Percentiles rank a stretch among this genome's conserved stretches.
phyloP scores from a whole-genome alignment of 169 alveolate species.

The Ichthyophthirius multifiliis region DNA sequence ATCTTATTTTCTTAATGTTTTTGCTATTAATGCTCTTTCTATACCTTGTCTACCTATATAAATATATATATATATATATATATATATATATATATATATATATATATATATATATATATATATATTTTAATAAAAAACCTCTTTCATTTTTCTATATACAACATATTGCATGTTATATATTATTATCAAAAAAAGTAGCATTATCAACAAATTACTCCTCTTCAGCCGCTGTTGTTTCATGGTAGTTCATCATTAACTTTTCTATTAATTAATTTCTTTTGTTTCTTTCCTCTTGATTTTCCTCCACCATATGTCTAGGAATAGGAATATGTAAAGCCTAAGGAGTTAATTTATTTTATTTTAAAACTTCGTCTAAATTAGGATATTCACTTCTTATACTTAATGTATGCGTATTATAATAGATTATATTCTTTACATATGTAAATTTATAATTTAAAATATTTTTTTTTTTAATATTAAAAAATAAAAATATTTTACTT shows the following conservation, averaged over 20 bases:
- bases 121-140: conserved; percentile 27
- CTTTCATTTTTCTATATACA: conserved; percentile 64
- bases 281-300: conserved; percentile 38
- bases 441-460: conserved; percentile 20
- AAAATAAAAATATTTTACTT: conserved; percentile 35
- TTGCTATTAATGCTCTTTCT: conserved; percentile 35
- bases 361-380: conserved; percentile 40
- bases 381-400: conserved; percentile 39
- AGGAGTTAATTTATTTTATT: conserved; percentile 69
- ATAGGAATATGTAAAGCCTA: conserved; percentile 65
- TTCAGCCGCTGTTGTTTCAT: conserved; percentile 62
- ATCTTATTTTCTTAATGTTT: conserved; percentile 22
- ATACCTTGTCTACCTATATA: conserved; percentile 42
- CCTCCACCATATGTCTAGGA: conserved; percentile 74
- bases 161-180: conserved; percentile 56
- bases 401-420: conserved; percentile 62
- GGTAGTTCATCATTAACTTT: conserved; percentile 50
- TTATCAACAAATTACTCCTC: conserved; percentile 60
- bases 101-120: too few species aligned
- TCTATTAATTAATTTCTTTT: conserved; percentile 40
- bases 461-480: not conserved
- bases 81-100: not conserved
- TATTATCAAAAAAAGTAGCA: conserved; percentile 48
- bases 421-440: conserved; percentile 41
- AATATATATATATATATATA: too few species aligned